phyloP scores from a whole-genome alignment of 768 basidiomycete species.

The Amanita exitialis region DNA sequence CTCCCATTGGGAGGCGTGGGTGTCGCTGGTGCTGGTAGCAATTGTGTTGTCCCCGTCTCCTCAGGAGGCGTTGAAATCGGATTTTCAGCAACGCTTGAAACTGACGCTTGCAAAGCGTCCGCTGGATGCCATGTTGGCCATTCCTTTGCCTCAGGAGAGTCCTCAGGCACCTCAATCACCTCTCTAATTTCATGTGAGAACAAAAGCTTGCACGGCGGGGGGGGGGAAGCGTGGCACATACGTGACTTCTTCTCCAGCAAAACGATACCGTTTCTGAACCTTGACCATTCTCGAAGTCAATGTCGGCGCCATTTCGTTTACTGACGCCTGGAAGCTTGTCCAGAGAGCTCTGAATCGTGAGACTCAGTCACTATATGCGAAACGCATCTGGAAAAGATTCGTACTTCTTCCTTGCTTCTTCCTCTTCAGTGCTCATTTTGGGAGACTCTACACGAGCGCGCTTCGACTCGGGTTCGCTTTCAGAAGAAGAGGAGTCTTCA shows the following conservation, averaged over 20 bases:
- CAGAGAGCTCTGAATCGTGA: conserved; percentile 45
- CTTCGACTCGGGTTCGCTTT: conserved; percentile 22
- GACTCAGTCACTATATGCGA: conserved; percentile 1
- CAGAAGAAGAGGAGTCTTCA: conserved; percentile 29
- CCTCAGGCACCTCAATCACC: conserved; percentile 61
- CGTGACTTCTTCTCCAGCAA: conserved; percentile 71
- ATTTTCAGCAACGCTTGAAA: background rate
- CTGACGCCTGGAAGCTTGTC: conserved; percentile 58
- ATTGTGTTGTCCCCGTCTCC: conserved; percentile 8
- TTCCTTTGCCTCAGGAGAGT: conserved; percentile 64
- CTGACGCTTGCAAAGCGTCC: background rate
- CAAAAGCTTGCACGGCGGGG: background rate
- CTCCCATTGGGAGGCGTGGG: conserved; percentile 21
- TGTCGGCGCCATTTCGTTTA: conserved; percentile 22
- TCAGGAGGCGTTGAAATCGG: conserved; percentile 1
- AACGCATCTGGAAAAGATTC: conserved; percentile 2
- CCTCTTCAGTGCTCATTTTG: conserved; percentile 22
- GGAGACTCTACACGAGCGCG: conserved; percentile 20
- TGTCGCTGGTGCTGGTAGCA: too few species aligned
- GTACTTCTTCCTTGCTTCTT: conserved; percentile 35
- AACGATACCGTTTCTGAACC: conserved; percentile 59
- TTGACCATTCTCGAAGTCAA: conserved; percentile 38
- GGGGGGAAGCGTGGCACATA: conserved; percentile 24
- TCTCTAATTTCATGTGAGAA: conserved; percentile 35
- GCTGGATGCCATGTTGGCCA: conserved; percentile 50